A percentile compares a stretch with the other conserved stretches of the same genome.
Evolutionary conservation across 163 green algal genomes (phyloP).

Genomic region (Coccomyxa subellipsoidea): DNA sequence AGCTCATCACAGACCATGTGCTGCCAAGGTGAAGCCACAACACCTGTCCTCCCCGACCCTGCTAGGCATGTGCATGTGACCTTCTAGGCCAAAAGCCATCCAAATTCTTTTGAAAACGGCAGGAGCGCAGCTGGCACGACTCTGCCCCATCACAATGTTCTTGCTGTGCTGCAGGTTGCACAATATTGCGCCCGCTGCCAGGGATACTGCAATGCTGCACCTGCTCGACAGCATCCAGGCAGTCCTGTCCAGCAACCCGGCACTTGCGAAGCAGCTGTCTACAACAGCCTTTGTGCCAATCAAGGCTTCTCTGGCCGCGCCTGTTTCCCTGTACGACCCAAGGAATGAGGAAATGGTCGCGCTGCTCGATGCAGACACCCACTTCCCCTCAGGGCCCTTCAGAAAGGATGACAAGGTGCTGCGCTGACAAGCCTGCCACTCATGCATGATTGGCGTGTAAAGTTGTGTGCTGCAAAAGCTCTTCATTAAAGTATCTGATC

Average conservation of each 20-base stretch:
- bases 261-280: not conserved
- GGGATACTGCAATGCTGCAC: not conserved
- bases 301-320: not conserved
- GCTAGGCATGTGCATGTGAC: not conserved
- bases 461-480: not conserved
- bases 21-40: constrained; percentile 2
- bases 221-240: not conserved
- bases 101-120: not conserved
- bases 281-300: not conserved
- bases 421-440: not conserved
- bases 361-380: not conserved
- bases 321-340: not conserved
- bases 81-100: not conserved
- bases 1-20: constrained; percentile 25
- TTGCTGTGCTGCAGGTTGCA: not conserved
- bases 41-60: not conserved
- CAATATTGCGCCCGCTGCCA: not conserved
- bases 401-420: not conserved
- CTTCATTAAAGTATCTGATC: not conserved
- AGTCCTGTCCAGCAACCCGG: not conserved
- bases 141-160: not conserved
- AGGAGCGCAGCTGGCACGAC: not conserved
- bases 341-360: not conserved
- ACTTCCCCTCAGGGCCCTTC: not conserved
- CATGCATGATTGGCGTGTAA: not conserved